Conservation (phyloP, 1,139 yeast species). For the Yamadazyma siamensis region DNA sequence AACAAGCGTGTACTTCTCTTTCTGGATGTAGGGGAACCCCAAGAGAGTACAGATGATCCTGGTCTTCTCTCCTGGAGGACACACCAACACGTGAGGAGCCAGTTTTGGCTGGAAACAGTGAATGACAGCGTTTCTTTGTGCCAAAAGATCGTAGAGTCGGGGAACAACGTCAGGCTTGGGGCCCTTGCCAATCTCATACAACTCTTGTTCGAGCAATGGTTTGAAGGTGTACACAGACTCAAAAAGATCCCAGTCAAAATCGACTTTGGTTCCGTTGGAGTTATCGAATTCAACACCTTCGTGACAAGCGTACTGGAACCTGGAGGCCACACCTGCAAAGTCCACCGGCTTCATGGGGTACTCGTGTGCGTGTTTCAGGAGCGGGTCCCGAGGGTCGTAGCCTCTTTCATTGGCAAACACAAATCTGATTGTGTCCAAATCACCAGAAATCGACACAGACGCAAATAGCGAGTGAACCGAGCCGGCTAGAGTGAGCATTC, state of each 20-base stretch:
- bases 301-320: constrained; percentile 7
- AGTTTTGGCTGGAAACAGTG: constrained; percentile 8
- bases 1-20: constrained; percentile 1
- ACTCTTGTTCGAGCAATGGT: constrained; percentile 5
- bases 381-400: constrained; percentile 9
- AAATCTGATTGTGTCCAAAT: constrained; percentile 2
- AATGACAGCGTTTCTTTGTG: constrained; percentile 1
- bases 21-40: constrained; percentile 8
- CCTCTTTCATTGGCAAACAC: constrained; percentile 9
- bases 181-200: constrained; percentile 1
- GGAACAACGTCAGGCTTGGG: constrained; percentile 2
- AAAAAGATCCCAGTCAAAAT: constrained; percentile 9
- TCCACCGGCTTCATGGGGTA: constrained; percentile 13
- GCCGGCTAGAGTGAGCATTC: constrained; percentile 9
- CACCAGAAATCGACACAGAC: constrained; percentile 3
- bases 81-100: constrained; percentile 10
- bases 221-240: constrained; percentile 3
- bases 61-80: background rate
- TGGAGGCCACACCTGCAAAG: constrained; percentile 8
- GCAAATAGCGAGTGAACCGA: constrained; percentile 8
- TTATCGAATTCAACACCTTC: too few relatives aligned
- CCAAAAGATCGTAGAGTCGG: background rate
- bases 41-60: constrained; percentile 4
- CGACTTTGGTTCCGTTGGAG: constrained; percentile 3
- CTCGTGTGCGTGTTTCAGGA: constrained; percentile 8